Conservation (phyloP, 345 rosid species). For the Cardamine resedifolia region DNA sequence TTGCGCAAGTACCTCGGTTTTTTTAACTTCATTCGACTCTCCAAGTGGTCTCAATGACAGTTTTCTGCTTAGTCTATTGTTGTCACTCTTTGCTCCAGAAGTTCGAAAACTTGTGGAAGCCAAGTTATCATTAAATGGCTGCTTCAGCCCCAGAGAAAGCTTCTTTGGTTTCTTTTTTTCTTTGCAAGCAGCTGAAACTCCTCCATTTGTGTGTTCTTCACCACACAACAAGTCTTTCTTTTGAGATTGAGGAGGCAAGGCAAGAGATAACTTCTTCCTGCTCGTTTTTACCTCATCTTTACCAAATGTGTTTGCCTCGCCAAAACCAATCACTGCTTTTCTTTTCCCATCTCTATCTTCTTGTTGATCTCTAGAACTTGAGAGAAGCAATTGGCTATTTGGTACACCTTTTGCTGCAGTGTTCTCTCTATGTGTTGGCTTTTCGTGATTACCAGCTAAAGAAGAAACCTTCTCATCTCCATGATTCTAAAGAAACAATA, state of each 20-base stretch:
- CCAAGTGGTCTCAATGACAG: constrained; percentile 39
- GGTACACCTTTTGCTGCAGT: constrained; percentile 25
- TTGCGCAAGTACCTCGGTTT: constrained; percentile 10
- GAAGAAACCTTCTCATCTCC: constrained; percentile 26
- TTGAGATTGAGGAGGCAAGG: constrained; percentile 34
- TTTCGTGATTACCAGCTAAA: constrained; percentile 24
- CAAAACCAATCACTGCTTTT: constrained; percentile 12
- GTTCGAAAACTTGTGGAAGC: constrained; percentile 14
- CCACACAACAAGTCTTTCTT: constrained; percentile 28
- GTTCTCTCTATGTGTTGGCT: constrained; percentile 25
- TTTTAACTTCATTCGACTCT: constrained; percentile 19
- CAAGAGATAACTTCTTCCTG: constrained; percentile 44
- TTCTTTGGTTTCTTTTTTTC: constrained; percentile 42
- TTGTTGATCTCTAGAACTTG: constrained; percentile 21
- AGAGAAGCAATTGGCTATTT: background rate
- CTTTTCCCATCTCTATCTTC: constrained; percentile 33
- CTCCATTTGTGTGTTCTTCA: constrained; percentile 23
- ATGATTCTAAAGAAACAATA: constrained; percentile 40
- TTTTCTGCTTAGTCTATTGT: constrained; percentile 20
- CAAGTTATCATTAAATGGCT: constrained; percentile 39
- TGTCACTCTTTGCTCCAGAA: constrained; percentile 22
- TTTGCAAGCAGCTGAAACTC: constrained; percentile 14
- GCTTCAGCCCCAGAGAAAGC: constrained; percentile 47
- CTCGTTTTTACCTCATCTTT: constrained; percentile 17
- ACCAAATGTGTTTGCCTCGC: constrained; percentile 10